Conservation (phyloP, 2,329 filamentous ascomycete species). For the Neofusicoccum cordaticola region DNA sequence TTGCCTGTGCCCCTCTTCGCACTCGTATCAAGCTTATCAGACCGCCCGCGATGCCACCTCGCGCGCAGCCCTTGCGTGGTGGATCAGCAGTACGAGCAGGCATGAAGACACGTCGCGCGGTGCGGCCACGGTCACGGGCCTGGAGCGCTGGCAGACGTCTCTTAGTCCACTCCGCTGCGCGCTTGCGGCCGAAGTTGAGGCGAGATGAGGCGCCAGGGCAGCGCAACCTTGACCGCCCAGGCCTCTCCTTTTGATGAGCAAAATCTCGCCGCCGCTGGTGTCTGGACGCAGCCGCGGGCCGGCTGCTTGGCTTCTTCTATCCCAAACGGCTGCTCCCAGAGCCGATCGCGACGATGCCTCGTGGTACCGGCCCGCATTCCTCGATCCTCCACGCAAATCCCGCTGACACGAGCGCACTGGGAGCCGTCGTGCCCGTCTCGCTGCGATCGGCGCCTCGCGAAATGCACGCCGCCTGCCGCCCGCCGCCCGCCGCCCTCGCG, state of each 20-base stretch:
- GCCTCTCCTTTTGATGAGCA: neutral
- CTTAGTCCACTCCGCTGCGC: neutral
- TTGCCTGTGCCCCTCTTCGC: neutral
- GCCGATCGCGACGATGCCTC: conserved; percentile 1
- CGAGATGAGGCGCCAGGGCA: neutral
- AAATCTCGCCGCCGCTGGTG: neutral
- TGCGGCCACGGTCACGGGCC: neutral
- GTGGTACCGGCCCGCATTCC: conserved; percentile 3
- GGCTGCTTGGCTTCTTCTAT: neutral
- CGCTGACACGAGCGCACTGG: conserved; percentile 3
- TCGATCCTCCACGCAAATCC: conserved; percentile 14
- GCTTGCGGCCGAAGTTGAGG: neutral
- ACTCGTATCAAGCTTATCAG: conserved; percentile 6
- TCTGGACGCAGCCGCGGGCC: neutral
- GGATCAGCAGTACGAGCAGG: conserved; percentile 9
- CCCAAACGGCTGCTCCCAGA: neutral
- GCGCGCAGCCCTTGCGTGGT: conserved; percentile 8
- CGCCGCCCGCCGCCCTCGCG: neutral
- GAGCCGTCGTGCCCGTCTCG: neutral
- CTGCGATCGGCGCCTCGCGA: neutral
- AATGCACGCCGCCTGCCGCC: no score
- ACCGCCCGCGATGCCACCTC: neutral
- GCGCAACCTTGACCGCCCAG: neutral
- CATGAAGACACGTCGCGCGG: conserved; percentile 10
- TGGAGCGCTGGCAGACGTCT: neutral